Evolutionary conservation across 176 grass and related monocot species (phyloP).

Genomic region (Ananas comosus): DNA sequence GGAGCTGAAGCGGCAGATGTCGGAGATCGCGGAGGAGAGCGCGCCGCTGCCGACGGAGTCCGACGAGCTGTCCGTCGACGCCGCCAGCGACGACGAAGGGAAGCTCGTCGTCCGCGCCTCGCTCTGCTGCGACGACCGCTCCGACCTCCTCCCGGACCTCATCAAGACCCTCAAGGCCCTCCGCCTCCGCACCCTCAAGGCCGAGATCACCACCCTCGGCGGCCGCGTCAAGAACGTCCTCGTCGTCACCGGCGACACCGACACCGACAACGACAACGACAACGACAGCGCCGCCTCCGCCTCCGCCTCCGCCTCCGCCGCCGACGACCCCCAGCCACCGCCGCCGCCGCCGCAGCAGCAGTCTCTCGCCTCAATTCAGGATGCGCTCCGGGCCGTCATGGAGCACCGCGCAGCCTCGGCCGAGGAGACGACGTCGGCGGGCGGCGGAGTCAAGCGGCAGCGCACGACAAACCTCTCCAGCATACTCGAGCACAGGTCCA

Average conservation of each 20-base stretch:
- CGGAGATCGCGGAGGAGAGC: slow-evolving; percentile 39
- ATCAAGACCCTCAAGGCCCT: slow-evolving; percentile 70
- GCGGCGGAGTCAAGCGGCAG: slow-evolving; percentile 77
- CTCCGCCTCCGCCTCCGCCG: background rate
- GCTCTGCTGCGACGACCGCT: slow-evolving; percentile 83
- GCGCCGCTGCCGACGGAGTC: slow-evolving; percentile 62
- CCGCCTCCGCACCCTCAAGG: slow-evolving; percentile 63
- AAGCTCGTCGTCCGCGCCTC: slow-evolving; percentile 52
- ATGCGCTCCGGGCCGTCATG: slow-evolving; percentile 77
- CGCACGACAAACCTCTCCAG: slow-evolving; percentile 64
- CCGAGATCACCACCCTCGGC: slow-evolving; percentile 93
- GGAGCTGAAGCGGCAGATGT: slow-evolving; percentile 75
- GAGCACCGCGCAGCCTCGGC: slow-evolving; percentile 40
- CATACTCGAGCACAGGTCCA: slow-evolving; percentile 82
- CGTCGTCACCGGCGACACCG: slow-evolving; percentile 46
- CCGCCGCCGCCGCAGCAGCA: slow-evolving; percentile 53
- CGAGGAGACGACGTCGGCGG: slow-evolving; percentile 28
- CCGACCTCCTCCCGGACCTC: slow-evolving; percentile 85
- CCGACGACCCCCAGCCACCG: slow-evolving; percentile 25
- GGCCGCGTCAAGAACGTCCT: slow-evolving; percentile 87
- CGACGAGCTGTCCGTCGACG: slow-evolving; percentile 59
- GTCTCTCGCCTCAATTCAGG: slow-evolving; percentile 68
- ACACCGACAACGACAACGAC: slow-evolving; percentile 2
- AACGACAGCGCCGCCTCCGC: background rate
- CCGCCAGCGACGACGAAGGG: slow-evolving; percentile 17